Conservation (phyloP, 1,284 basidiomycete species). For the Sporisorium exsertum region DNA sequence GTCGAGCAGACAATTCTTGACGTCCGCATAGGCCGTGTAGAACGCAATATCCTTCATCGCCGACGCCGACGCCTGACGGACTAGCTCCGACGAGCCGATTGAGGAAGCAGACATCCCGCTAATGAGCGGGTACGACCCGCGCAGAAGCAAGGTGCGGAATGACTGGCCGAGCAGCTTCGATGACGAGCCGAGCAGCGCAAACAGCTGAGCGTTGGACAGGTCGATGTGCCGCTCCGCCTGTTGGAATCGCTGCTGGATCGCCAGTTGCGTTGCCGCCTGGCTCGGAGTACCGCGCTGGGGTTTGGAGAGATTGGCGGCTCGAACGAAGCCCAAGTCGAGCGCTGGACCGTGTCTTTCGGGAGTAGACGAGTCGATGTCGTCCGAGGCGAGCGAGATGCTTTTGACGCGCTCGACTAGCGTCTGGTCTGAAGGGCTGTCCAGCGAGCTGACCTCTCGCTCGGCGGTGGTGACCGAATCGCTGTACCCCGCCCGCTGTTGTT, state of each 20-base stretch:
- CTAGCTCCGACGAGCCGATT: constrained; percentile 7
- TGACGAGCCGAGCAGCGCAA: constrained; percentile 44
- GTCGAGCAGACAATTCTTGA: constrained; percentile 57
- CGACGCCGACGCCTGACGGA: constrained; percentile 27
- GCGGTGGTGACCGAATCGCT: background rate
- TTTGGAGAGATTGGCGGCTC: constrained; percentile 29
- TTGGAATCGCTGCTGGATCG: constrained; percentile 10
- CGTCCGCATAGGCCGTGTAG: constrained; percentile 57
- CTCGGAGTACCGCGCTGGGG: background rate
- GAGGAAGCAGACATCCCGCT: constrained; percentile 46
- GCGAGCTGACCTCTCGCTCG: background rate
- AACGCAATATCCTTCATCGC: constrained; percentile 50
- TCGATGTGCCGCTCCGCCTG: constrained; percentile 16
- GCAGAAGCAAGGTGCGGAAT: constrained; percentile 54
- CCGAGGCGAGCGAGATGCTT: constrained; percentile 25
- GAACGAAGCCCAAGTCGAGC: constrained; percentile 50
- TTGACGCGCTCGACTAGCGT: constrained; percentile 31
- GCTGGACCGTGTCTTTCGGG: constrained; percentile 41
- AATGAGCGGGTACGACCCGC: constrained; percentile 58
- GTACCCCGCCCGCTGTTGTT: background rate
- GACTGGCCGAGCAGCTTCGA: constrained; percentile 57
- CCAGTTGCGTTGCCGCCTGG: background rate
- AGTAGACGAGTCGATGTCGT: constrained; percentile 14
- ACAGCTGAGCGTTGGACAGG: constrained; percentile 37
- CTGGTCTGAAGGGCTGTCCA: background rate